phyloP scores from a whole-genome alignment of 2,329 filamentous ascomycete species.

The Penicillium sclerotiorum region DNA sequence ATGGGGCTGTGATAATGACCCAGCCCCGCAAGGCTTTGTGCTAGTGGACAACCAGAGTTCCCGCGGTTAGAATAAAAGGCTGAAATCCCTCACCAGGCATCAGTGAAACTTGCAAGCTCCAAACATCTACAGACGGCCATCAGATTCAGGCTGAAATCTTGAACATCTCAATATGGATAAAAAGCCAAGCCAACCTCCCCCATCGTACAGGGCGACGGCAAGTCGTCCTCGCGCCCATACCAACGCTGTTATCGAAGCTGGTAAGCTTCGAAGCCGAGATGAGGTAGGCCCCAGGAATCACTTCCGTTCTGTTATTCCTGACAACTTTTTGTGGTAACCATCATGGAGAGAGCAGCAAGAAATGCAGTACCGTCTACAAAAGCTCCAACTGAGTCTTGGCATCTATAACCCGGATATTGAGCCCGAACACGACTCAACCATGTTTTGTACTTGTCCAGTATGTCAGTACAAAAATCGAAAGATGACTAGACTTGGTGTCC shows the following conservation, averaged over 20 bases:
- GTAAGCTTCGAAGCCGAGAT: constrained; percentile 40
- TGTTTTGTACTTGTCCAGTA: constrained; percentile 44
- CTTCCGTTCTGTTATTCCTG: too few species aligned
- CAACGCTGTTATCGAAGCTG: constrained; percentile 45
- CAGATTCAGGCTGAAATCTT: background rate
- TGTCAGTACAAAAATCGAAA: constrained; percentile 45
- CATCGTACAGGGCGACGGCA: constrained; percentile 20
- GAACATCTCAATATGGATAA: background rate
- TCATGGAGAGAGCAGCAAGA: constrained; percentile 35
- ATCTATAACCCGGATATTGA: constrained; percentile 54
- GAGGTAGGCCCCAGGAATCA: constrained; percentile 16
- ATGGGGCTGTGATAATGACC: background rate
- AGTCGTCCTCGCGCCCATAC: constrained; percentile 29
- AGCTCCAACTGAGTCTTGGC: constrained; percentile 40
- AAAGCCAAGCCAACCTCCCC: background rate
- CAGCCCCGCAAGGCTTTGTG: background rate
- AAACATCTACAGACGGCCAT: background rate
- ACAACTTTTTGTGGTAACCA: background rate
- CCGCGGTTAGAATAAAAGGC: background rate
- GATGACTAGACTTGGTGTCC: constrained; percentile 38
- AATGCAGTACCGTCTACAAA: constrained; percentile 48
- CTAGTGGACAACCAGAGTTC: background rate
- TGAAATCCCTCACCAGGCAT: background rate
- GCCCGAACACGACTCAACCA: constrained; percentile 49
- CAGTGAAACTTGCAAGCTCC: too few species aligned